Evolutionary conservation across 352 stramenopile genomes (phyloP).

Genomic region (Globisporangium splendens): DNA sequence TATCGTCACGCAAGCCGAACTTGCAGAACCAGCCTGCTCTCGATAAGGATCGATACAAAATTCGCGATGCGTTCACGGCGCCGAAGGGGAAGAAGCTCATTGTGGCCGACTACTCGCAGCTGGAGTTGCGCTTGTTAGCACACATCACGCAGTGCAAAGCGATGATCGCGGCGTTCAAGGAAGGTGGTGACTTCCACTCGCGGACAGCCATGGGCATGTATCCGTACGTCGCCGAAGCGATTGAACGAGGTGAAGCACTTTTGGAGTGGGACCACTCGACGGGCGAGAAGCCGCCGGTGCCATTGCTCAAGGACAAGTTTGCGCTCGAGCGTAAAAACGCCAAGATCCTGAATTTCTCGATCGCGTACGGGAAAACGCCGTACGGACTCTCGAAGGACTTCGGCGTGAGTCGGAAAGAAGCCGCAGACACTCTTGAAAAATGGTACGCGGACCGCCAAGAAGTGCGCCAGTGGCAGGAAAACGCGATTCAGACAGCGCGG

Average conservation of each 20-base stretch:
- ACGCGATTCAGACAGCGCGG: slow-evolving; percentile 88
- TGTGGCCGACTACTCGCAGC: slow-evolving; percentile 99
- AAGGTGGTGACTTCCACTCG: slow-evolving; percentile 91
- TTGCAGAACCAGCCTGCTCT: slow-evolving; percentile 97
- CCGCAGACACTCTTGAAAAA: slow-evolving; percentile 86
- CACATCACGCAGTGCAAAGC: slow-evolving; percentile 97
- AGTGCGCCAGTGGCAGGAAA: slow-evolving; percentile 92
- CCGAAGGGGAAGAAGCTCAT: slow-evolving; percentile 94
- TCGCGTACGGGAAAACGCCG: slow-evolving; percentile 99
- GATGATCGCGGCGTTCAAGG: slow-evolving; percentile 98
- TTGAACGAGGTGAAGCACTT: slow-evolving; percentile 94
- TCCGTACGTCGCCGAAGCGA: slow-evolving; percentile 94
- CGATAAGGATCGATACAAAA: slow-evolving; percentile 86
- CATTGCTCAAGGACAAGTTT: slow-evolving; percentile 98
- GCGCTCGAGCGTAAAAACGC: slow-evolving; percentile 96
- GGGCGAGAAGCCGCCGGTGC: slow-evolving; percentile 83
- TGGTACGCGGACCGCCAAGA: slow-evolving; percentile 96
- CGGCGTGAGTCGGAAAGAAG: slow-evolving; percentile 75
- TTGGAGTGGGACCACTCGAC: slow-evolving; percentile 97
- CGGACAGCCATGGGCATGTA: slow-evolving; percentile 99
- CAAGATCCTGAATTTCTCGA: slow-evolving; percentile 99
- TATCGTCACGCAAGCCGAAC: slow-evolving; percentile 97
- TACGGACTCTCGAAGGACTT: slow-evolving; percentile 94
- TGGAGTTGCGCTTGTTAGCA: slow-evolving; percentile 98
- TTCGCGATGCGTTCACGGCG: slow-evolving; percentile 91